A percentile compares a stretch with the other conserved stretches of the same genome.
phyloP scores from a whole-genome alignment of 1,284 basidiomycete genomes.

The Thecaphora frezii region DNA sequence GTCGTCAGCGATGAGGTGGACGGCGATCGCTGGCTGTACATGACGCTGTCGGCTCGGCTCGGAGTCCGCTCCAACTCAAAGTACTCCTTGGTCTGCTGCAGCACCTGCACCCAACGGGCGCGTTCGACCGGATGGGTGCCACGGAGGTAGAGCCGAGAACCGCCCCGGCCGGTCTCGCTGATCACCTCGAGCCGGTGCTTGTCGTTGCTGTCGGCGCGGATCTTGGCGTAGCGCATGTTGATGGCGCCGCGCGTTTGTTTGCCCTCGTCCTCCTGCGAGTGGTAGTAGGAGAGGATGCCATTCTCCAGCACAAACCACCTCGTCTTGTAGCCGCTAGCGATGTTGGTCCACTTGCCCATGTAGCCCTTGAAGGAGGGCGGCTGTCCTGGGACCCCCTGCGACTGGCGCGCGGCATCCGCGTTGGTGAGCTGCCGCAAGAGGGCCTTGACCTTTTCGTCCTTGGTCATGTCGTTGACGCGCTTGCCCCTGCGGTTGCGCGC shows the following conservation, averaged over 20 bases:
- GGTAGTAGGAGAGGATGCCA: conserved; percentile 75
- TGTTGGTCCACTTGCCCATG: conserved; percentile 81
- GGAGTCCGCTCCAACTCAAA: conserved; percentile 38
- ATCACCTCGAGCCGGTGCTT: conserved; percentile 81
- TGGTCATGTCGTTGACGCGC: conserved; percentile 71
- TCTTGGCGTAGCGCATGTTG: conserved; percentile 75
- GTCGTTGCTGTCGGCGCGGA: conserved; percentile 61
- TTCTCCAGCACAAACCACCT: conserved; percentile 92
- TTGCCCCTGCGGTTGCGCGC: conserved; percentile 78
- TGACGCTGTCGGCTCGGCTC: conserved; percentile 32
- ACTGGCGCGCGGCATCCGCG: conserved; percentile 62
- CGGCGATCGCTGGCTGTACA: conserved; percentile 22
- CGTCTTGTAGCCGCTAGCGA: conserved; percentile 84
- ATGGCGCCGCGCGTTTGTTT: conserved; percentile 85
- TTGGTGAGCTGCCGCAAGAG: conserved; percentile 73
- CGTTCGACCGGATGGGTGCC: conserved; percentile 67
- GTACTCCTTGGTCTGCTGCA: conserved; percentile 49
- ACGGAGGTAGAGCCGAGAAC: conserved; percentile 85
- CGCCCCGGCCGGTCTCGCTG: conserved; percentile 61
- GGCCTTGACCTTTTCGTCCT: conserved; percentile 75
- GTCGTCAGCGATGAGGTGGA: conserved; percentile 21
- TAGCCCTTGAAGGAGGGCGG: conserved; percentile 54
- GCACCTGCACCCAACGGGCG: conserved; percentile 54
- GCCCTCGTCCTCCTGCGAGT: conserved; percentile 86
- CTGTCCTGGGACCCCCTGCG: conserved; percentile 51